phyloP scores from a whole-genome alignment of 179 eudicot genomes.

The Beta lomatogona region DNA sequence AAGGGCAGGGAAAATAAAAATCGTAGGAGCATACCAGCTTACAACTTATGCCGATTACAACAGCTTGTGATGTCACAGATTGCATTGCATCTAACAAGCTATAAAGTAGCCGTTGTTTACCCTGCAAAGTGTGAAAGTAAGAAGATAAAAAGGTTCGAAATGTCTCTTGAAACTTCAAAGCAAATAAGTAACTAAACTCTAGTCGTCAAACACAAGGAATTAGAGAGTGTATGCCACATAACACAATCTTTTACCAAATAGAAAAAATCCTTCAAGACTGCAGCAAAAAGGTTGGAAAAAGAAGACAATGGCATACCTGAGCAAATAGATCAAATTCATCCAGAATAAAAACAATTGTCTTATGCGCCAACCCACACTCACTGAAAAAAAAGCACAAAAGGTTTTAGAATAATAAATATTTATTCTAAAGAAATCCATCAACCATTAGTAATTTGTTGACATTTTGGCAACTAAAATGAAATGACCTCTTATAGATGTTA shows the following conservation, averaged over 20 bases:
- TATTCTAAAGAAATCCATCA: neutral
- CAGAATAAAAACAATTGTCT: constrained; percentile 77
- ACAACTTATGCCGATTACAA: constrained; percentile 88
- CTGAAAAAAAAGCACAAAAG: constrained; percentile 38
- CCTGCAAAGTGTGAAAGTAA: constrained; percentile 48
- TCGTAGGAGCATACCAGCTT: constrained; percentile 56
- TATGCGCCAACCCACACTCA: constrained; percentile 98
- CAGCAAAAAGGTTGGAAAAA: neutral
- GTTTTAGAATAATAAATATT: neutral
- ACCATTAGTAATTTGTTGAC: neutral
- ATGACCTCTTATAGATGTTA: constrained; percentile 1
- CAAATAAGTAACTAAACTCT: neutral
- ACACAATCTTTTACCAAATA: neutral
- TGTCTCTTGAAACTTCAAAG: neutral
- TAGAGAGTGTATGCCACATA: neutral
- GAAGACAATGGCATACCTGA: constrained; percentile 52
- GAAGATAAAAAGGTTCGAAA: neutral
- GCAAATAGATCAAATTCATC: constrained; percentile 93
- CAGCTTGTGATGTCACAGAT: constrained; percentile 90
- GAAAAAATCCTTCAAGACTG: too few species aligned
- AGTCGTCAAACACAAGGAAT: neutral
- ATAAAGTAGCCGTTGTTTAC: constrained; percentile 87
- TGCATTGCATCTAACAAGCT: constrained; percentile 98
- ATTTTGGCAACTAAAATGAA: constrained; percentile 7
- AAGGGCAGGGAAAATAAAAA: neutral